Evolutionary conservation across 2,329 filamentous ascomycete genomes (phyloP).

Genomic region (Diplodia sapinea): DNA sequence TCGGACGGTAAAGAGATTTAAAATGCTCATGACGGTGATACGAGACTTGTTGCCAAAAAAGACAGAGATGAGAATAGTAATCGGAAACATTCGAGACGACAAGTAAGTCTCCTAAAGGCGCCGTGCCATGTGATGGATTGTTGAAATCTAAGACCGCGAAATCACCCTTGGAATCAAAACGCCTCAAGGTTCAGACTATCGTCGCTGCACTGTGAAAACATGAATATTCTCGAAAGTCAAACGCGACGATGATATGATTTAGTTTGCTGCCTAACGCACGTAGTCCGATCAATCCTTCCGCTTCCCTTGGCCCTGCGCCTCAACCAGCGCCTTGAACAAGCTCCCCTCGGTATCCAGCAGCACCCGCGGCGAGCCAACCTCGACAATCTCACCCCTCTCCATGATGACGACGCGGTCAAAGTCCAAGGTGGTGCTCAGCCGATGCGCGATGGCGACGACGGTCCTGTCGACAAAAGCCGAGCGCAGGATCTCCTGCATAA

Average conservation of each 20-base stretch:
- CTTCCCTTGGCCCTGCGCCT: conserved; percentile 31
- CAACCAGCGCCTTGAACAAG: conserved; percentile 34
- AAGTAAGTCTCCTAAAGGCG: neutral
- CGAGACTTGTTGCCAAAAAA: neutral
- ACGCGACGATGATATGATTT: neutral
- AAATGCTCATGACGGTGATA: neutral
- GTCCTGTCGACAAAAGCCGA: conserved; percentile 62
- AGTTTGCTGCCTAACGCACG: neutral
- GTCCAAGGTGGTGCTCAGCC: conserved; percentile 61
- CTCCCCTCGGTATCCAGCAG: conserved; percentile 32
- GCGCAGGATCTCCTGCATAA: conserved; percentile 63
- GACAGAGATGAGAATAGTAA: neutral
- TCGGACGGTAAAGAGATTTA: conserved; percentile 48
- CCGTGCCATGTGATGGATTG: neutral
- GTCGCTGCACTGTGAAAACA: too few species aligned
- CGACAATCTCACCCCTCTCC: conserved; percentile 56
- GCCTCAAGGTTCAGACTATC: neutral
- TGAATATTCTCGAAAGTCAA: neutral
- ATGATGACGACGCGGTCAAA: conserved; percentile 61
- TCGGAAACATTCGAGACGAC: neutral
- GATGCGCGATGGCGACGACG: conserved; percentile 64
- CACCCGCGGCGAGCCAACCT: conserved; percentile 38
- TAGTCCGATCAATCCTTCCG: neutral
- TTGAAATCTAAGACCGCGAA: neutral
- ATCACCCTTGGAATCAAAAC: neutral